These are phyloP conservation scores for Nakazawaea pomicola DNA, from an alignment of 805 yeast genomes.

Conservation along the genomic window DNA sequence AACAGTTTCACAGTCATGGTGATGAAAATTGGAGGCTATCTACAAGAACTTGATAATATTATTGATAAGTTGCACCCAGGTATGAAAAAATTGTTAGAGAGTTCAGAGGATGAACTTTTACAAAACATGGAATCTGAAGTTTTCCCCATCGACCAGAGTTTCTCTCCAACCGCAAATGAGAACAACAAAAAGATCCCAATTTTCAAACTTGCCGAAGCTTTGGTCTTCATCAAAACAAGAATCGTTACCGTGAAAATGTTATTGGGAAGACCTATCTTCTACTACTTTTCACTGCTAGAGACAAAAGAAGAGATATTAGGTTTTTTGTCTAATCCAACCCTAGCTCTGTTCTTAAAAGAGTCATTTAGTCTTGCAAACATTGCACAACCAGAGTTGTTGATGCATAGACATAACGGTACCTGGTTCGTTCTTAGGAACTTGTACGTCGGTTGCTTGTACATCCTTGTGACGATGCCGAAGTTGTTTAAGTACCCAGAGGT, in stretches of 20 bases:
- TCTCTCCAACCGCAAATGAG: conserved; percentile 31
- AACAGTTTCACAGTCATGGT: conserved; percentile 4
- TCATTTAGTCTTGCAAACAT: conserved; percentile 25
- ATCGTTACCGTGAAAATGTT: conserved; percentile 28
- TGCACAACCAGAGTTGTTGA: conserved; percentile 30
- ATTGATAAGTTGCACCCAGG: conserved; percentile 31
- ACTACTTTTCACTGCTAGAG: conserved; percentile 23
- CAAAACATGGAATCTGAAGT: conserved; percentile 20
- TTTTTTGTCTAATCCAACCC: conserved; percentile 22
- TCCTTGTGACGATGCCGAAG: conserved; percentile 1
- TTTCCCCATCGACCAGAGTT: conserved; percentile 12
- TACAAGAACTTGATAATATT: conserved; percentile 33
- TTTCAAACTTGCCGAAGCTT: conserved; percentile 24
- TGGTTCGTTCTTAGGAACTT: conserved; percentile 33
- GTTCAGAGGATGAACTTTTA: conserved; percentile 14
- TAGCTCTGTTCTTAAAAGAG: conserved; percentile 5
- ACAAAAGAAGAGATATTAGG: conserved; percentile 8
- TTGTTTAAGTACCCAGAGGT: conserved; percentile 5
- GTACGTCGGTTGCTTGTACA: conserved; percentile 21
- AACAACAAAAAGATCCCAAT: conserved; percentile 25
- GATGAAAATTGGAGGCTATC: conserved; percentile 18
- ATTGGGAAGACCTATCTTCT: conserved; percentile 30
- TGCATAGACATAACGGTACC: conserved; percentile 35
- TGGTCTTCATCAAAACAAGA: conserved; percentile 34
- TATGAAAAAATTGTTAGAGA: conserved; percentile 16